Conservation (phyloP, 768 basidiomycete genomes). For the Suillus subluteus region DNA sequence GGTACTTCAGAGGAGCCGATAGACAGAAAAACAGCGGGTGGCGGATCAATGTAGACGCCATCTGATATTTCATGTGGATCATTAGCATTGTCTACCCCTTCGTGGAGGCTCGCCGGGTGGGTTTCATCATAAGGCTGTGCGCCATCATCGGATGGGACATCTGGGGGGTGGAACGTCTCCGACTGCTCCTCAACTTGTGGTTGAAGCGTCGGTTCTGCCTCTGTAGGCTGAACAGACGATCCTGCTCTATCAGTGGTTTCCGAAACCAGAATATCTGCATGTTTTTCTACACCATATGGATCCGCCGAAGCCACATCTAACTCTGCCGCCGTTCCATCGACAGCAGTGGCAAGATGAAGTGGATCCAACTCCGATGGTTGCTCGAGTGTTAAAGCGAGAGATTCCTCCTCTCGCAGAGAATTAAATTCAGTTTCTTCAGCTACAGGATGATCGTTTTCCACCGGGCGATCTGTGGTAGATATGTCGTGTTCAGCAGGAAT, state of each 20-base stretch:
- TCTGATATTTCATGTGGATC: slow-evolving; percentile 66
- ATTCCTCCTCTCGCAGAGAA: neutral
- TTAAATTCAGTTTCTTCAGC: neutral
- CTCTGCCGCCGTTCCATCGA: neutral
- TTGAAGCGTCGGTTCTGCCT: slow-evolving; percentile 1
- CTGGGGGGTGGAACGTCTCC: neutral
- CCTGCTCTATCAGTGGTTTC: neutral
- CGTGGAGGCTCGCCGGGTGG: slow-evolving; percentile 6
- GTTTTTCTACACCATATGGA: neutral
- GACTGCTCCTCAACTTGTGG: slow-evolving; percentile 1
- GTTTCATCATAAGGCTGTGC: slow-evolving; percentile 24
- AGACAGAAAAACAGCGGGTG: slow-evolving; percentile 65
- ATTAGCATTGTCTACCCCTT: neutral
- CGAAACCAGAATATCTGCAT: neutral
- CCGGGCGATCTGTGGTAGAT: neutral
- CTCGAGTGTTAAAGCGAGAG: neutral
- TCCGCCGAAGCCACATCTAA: neutral
- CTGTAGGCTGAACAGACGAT: neutral
- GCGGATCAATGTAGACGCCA: slow-evolving; percentile 75
- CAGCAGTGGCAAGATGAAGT: neutral
- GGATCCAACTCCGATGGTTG: neutral
- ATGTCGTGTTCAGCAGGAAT: slow-evolving; percentile 2
- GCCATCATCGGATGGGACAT: slow-evolving; percentile 14
- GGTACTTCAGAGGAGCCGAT: slow-evolving; percentile 43
- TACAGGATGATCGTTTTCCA: neutral